Percentiles rank a stretch among this genome's conserved stretches.
Evolutionary conservation across 2,329 filamentous ascomycete species (phyloP).

Genomic region (Herpotrichia juniperi): DNA sequence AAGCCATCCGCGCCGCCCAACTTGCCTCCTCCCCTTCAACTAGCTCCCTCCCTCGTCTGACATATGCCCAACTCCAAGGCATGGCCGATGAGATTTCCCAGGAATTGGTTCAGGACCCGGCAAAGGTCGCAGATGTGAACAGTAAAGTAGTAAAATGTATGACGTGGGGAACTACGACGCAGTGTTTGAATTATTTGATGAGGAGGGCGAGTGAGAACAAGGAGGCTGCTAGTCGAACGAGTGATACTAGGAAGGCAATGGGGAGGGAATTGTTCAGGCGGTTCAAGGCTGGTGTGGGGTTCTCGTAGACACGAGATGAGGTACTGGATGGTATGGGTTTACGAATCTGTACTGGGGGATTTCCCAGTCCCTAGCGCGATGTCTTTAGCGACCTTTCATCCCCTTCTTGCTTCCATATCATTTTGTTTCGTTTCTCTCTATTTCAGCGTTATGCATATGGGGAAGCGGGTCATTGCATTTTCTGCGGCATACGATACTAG

Average conservation of each 20-base stretch:
- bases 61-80: constrained; percentile 84
- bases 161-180: constrained; percentile 63
- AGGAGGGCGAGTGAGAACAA: constrained; percentile 65
- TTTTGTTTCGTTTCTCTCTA: too few species aligned
- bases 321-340: not conserved
- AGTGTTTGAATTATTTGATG: constrained; percentile 80
- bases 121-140: constrained; percentile 43
- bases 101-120: constrained; percentile 54
- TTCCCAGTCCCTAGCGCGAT: too few species aligned
- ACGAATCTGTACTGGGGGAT: not conserved
- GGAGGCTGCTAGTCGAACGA: constrained; percentile 64
- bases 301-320: constrained; percentile 17
- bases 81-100: constrained; percentile 93
- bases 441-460: too few species aligned
- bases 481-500: too few species aligned
- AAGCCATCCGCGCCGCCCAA: constrained; percentile 56
- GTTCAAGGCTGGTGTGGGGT: constrained; percentile 31
- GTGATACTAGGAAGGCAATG: constrained; percentile 59
- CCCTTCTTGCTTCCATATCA: too few species aligned
- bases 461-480: too few species aligned
- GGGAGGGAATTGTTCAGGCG: constrained; percentile 54
- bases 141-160: constrained; percentile 61
- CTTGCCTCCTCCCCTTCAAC: constrained; percentile 40
- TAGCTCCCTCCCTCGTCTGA: constrained; percentile 45
- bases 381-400: too few species aligned